Evolutionary conservation across 108 stramenopile genomes (phyloP), one percentile per base, ranked within the genome.

Genomic region (Skeletonema potamos): DNA sequence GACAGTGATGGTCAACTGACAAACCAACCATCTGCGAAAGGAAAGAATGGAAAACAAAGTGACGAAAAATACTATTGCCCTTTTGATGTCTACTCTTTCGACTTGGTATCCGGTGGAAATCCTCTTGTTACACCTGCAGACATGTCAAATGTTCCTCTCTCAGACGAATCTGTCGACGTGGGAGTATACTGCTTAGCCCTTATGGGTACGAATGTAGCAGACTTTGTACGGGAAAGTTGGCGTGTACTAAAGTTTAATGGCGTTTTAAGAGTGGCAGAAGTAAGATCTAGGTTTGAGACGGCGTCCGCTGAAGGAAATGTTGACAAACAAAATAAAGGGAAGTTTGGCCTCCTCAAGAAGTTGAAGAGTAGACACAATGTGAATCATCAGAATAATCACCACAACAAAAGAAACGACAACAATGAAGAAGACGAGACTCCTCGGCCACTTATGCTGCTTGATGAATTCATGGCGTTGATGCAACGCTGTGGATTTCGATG

Each of bases 151-250:
- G 97, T 97, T 6, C 99, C 99, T 10, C 78, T 99, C 15, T 20
- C 70, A 3, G 72, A 93, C 63, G 81, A 80, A 54, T 86, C 87
- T 6, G 96, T 98, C 4, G 96, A 99, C 82, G 81, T 98, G 7
- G 96, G 81, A 32, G 92, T 99, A 15, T 99, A 97, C 82, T 98
- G 95, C 74, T 75, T 99, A 41, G 87, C 97, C 3, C 85, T 99
- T 36, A 99, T 99, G 99, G 99, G 97, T 1, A 97, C 96, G 17
- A 96, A 98, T 70, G 74, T 95, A 27, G 85, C 89, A 4, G 96
- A 98, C 63, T 99, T 98, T 77, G 66, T 99, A 13, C 73, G 90
- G 15, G 99, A 99, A 73, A 98, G 96, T 12, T 84, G 86, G 59
- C 85, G 99, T 37, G 95, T 98, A 6, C 76, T 98, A 20, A 90